phyloP scores from a whole-genome alignment of 805 yeast genomes.

The Candida yuanshanica region DNA sequence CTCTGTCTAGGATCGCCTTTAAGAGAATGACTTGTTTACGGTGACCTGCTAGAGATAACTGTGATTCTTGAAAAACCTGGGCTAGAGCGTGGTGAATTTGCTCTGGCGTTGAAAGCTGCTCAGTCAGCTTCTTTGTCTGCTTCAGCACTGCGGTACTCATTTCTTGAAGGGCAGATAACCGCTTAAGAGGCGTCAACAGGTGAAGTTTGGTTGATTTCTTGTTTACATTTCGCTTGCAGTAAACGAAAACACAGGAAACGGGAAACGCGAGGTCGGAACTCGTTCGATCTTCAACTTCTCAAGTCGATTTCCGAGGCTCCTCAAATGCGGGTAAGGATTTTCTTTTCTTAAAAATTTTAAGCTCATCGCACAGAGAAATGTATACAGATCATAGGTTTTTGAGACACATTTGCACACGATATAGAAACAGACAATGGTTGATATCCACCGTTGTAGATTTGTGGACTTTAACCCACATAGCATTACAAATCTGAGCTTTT shows the following conservation, averaged over 20 bases:
- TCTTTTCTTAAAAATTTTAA: too few species aligned
- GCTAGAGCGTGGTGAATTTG: constrained; percentile 47
- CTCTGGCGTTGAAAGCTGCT: constrained; percentile 24
- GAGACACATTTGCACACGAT: not conserved
- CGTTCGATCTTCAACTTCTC: not conserved
- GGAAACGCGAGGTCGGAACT: too few species aligned
- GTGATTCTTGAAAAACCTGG: constrained; percentile 77
- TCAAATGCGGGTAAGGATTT: too few species aligned
- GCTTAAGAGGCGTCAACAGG: too few species aligned
- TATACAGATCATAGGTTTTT: not conserved
- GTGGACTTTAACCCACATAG: constrained; percentile 84
- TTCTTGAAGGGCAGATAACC: too few species aligned
- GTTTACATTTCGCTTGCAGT: not conserved
- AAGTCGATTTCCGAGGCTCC: too few species aligned
- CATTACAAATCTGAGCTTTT: constrained; percentile 76
- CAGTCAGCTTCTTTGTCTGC: constrained; percentile 11
- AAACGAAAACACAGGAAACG: not conserved
- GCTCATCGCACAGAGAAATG: too few species aligned
- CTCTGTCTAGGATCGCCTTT: constrained; percentile 50
- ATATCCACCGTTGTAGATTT: constrained; percentile 81
- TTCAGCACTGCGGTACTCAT: constrained; percentile 14
- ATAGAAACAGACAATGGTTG: constrained; percentile 7
- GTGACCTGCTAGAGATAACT: constrained; percentile 67
- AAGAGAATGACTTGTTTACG: constrained; percentile 63
- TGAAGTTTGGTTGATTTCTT: not conserved